Conservation (phyloP, 2,329 filamentous ascomycete species). For the Madurella fahalii region DNA sequence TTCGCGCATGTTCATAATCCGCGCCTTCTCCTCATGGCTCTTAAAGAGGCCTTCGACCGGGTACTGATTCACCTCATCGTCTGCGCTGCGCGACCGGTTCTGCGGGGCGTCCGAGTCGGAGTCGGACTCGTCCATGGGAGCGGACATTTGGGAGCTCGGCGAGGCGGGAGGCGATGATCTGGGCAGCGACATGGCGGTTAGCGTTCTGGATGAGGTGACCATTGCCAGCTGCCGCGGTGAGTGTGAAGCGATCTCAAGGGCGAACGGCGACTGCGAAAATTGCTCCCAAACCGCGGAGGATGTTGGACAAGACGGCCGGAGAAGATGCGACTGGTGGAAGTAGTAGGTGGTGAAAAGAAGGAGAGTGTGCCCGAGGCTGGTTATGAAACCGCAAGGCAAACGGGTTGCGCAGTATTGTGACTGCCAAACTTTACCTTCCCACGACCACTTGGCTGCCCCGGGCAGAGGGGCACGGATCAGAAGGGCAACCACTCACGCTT, state of each 20-base stretch:
- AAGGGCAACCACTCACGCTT: slow-evolving; percentile 62
- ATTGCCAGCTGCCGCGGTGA: background rate
- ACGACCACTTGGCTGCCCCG: background rate
- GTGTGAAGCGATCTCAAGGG: slow-evolving; percentile 1
- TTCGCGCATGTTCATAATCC: slow-evolving; percentile 83
- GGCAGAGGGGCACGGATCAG: slow-evolving; percentile 13
- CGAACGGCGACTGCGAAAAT: background rate
- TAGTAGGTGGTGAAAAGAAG: background rate
- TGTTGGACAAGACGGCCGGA: background rate
- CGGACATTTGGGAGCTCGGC: slow-evolving; percentile 72
- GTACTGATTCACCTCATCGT: slow-evolving; percentile 64
- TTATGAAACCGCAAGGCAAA: background rate
- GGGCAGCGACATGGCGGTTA: slow-evolving; percentile 14
- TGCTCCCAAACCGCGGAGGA: background rate
- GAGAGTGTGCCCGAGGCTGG: background rate
- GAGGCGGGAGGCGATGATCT: slow-evolving; percentile 69
- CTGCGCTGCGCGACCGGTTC: slow-evolving; percentile 40
- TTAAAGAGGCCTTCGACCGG: slow-evolving; percentile 85
- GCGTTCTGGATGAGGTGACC: background rate
- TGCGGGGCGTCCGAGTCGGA: slow-evolving; percentile 64
- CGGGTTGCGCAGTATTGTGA: background rate
- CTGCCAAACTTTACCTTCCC: background rate
- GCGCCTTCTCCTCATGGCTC: slow-evolving; percentile 66
- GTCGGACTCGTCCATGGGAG: slow-evolving; percentile 85
- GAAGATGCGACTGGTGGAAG: background rate